Conservation (phyloP, 805 yeast species). For the Starmerella apicola region DNA sequence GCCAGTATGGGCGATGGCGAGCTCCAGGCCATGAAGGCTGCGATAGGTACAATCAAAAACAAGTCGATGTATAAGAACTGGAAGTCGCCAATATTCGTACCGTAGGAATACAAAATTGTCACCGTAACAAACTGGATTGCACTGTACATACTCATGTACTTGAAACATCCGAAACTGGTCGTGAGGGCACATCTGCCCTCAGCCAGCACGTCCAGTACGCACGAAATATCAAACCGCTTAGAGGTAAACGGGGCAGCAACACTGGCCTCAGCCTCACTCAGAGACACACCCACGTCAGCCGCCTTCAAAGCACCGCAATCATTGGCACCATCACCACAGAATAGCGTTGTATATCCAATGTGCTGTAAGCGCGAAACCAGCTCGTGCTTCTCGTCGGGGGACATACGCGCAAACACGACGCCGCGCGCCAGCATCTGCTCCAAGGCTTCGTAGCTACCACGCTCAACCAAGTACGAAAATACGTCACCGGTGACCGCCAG, state of each 20-base stretch:
- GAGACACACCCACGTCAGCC: slow-evolving; percentile 91
- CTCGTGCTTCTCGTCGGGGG: slow-evolving; percentile 98
- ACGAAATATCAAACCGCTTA: slow-evolving; percentile 75
- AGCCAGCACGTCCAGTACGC: slow-evolving; percentile 79
- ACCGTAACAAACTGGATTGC: slow-evolving; percentile 92
- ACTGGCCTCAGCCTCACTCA: slow-evolving; percentile 95
- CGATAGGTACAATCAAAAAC: slow-evolving; percentile 82
- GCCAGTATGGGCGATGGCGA: slow-evolving; percentile 52
- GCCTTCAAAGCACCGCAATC: slow-evolving; percentile 98
- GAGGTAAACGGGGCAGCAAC: slow-evolving; percentile 99
- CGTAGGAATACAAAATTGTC: slow-evolving; percentile 69
- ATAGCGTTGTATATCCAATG: slow-evolving; percentile 84
- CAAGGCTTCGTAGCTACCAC: slow-evolving; percentile 33
- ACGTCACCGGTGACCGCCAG: slow-evolving; percentile 90
- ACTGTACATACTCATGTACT: slow-evolving; percentile 92
- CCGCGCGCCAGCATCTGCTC: slow-evolving; percentile 57
- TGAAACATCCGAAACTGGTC: slow-evolving; percentile 92
- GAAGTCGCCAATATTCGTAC: slow-evolving; percentile 91
- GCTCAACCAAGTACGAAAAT: slow-evolving; percentile 58
- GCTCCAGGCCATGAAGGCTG: slow-evolving; percentile 95
- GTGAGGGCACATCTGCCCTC: slow-evolving; percentile 94
- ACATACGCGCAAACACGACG: slow-evolving; percentile 87
- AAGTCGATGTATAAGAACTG: slow-evolving; percentile 91
- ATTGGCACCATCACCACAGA: slow-evolving; percentile 99
- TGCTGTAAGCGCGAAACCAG: slow-evolving; percentile 74